Base-by-base conservation (phyloP, 2,329 filamentous ascomycete genomes). In the Sporothrix luriei region DNA sequence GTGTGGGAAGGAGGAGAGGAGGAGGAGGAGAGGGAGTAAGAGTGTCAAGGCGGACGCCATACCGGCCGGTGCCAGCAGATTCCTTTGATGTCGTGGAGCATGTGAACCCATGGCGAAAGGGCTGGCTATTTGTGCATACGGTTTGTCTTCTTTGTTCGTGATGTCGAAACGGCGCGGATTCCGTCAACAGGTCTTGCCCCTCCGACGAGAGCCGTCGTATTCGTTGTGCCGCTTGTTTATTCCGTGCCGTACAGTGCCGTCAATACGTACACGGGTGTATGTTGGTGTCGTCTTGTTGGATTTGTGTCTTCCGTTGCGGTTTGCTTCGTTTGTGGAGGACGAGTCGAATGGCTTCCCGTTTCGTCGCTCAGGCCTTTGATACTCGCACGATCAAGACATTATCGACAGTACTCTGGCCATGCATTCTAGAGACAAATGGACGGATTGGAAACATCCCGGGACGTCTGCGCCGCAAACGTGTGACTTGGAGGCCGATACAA, bases 31-130 rank as follows among this genome's bases (percentile, higher is more conserved):
- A 46, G 90, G 75, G 43, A 91, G 78, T 66, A 90, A 76, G 40
- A 87, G 79, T 3, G 87, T 86, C 68, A 90, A 77, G 70, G 89
- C 91, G 75, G 89, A 88, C 76, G 86, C 86, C 76, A 92, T 43
- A 55, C 48, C 40, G 46, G 33, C 33, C 52, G 62, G 16, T 49
- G 40, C 51, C 57, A 33, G 51, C 66, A 38, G n/a, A 49, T 61
- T 40, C 19, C 61, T 54, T 38, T 59, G 66, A 21, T 48, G 64
- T 24, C 55, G 54, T 51, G 66, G 66, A 26, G 19, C 6, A 24
- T 59, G 66, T 13, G 68, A 54, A 7, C 33, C 33, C 57, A 55
- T 66, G 29, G 14, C 19, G 29, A 10, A 26, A 24, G 46, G 21
- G 11, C 24, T 38, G 9, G 43, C 10, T 67, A 29, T 49, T 9